These are phyloP conservation scores for Leccinum disarticulatum DNA, from an alignment of 768 basidiomycete species.

Conservation along the genomic window DNA sequence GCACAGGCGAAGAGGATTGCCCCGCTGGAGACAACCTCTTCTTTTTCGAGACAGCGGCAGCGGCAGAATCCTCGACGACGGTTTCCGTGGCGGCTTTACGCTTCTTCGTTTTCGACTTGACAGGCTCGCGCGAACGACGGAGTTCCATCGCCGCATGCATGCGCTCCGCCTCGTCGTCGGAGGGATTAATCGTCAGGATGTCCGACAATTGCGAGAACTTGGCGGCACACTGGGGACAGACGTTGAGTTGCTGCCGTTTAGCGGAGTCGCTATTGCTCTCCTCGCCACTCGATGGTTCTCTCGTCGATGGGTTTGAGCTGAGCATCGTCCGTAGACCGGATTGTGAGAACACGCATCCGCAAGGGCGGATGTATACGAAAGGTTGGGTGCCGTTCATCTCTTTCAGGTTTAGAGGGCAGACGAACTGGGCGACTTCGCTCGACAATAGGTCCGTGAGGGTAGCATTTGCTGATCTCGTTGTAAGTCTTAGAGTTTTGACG, in stretches of 20 bases:
- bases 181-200: constrained; percentile 67
- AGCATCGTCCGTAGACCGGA: constrained; percentile 68
- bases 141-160: constrained; percentile 58
- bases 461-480: constrained; percentile 60
- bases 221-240: constrained; percentile 77
- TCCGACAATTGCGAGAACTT: constrained; percentile 63
- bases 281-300: constrained; percentile 23
- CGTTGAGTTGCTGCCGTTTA: constrained; percentile 41
- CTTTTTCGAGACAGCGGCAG: constrained; percentile 42
- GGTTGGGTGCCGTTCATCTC: constrained; percentile 93
- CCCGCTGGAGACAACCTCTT: constrained; percentile 29
- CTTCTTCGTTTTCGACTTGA: constrained; percentile 54
- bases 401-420: constrained; percentile 89
- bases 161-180: constrained; percentile 59
- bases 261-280: constrained; percentile 24
- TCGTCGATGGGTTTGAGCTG: constrained; percentile 29
- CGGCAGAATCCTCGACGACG: constrained; percentile 22
- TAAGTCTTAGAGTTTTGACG: constrained; percentile 79
- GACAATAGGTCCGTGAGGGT: constrained; percentile 35
- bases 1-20: constrained; percentile 26
- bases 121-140: constrained; percentile 54
- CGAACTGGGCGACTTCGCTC: constrained; percentile 64
- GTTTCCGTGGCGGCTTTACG: constrained; percentile 53
- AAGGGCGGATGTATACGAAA: constrained; percentile 82
- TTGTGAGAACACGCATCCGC: constrained; percentile 91